These are phyloP conservation scores for Ustilago hordei DNA, from an alignment of 1,284 basidiomycete genomes.

Conservation along the genomic window DNA sequence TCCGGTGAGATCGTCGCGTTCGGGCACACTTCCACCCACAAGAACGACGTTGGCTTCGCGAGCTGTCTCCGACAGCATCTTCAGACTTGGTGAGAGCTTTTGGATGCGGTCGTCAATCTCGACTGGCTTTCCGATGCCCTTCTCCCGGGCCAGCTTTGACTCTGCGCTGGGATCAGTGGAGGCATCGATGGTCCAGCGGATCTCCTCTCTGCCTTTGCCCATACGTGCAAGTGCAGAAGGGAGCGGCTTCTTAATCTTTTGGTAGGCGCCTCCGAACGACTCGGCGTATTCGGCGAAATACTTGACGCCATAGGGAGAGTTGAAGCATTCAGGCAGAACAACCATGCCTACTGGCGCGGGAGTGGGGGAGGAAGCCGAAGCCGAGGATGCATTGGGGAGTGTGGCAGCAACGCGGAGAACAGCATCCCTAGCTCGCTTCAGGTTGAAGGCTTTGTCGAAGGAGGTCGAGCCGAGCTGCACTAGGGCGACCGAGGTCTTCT, in stretches of 20 bases:
- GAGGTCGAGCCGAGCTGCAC: constrained; percentile 65
- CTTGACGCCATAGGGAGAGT: constrained; percentile 91
- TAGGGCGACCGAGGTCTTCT: constrained; percentile 56
- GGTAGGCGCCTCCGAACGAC: constrained; percentile 61
- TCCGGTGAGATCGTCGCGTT: constrained; percentile 59
- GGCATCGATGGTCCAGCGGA: constrained; percentile 58
- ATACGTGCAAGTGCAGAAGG: constrained; percentile 40
- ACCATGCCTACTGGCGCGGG: constrained; percentile 59
- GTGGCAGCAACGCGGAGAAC: constrained; percentile 42
- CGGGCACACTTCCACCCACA: constrained; percentile 78
- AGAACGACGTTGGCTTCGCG: constrained; percentile 86
- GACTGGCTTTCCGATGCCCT: constrained; percentile 70
- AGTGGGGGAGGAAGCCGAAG: constrained; percentile 12
- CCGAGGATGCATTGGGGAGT: constrained; percentile 13
- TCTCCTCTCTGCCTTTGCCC: constrained; percentile 47
- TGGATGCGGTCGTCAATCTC: constrained; percentile 73
- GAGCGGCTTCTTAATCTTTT: constrained; percentile 58
- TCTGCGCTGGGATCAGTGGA: constrained; percentile 36
- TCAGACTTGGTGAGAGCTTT: constrained; percentile 75
- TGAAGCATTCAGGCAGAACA: constrained; percentile 87
- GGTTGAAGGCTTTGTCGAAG: constrained; percentile 62
- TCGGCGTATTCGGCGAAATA: constrained; percentile 70
- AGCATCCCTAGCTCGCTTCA: constrained; percentile 56
- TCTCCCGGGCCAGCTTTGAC: constrained; percentile 43
- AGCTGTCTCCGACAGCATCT: constrained; percentile 84